Evolutionary conservation across 2,329 filamentous ascomycete genomes (phyloP), one percentile per base, ranked within the genome.

Genomic region (Myriangium duriaei): DNA sequence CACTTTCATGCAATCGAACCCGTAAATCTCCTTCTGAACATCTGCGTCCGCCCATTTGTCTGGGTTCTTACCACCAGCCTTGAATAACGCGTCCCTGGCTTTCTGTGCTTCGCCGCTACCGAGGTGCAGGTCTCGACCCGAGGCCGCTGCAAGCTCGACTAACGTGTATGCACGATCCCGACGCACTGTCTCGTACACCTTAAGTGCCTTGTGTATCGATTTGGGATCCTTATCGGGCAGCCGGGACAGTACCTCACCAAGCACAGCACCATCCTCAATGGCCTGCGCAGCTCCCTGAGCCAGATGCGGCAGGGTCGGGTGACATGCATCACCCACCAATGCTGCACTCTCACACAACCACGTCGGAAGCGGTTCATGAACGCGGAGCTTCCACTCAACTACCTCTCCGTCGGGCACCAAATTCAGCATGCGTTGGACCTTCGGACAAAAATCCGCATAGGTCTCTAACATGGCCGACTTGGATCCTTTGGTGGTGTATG

Each of bases 281-380:
- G 74, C 74, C 50, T 78, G 74, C 1, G 75, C 74, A 0, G 74
- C 75, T 6, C 75, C 75, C 52, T 79, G 74, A 0, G 71, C 72
- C 38, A 79, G 59, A 52, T 79, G 75, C 1, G 75, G 75, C 1
- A 78, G 61, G 2, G 74, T 79, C 0, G 74, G 72, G 52, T 79
- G 75, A 48, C 71, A 74, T 1, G 72, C 69, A 49, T 77, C 73
- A 13, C 72, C 72, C 1, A 76, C 60, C 3, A 77, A 58, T 2
- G 69, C 71, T 2, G 64, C 59, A 9, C 56, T 61, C 9, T 66
- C 65, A 26, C 70, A 58, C 1, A 74, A 62, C 76, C 77, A 81
- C 4, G 71, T 75, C 0, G 69, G 68, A 4, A 81, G 55, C 0
- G 74, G 74, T 26, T 71, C 66, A 49, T 79, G 74, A 4, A 74